phyloP scores from a whole-genome alignment of 2,329 filamentous ascomycete species.

The Aureobasidium mangrovei region DNA sequence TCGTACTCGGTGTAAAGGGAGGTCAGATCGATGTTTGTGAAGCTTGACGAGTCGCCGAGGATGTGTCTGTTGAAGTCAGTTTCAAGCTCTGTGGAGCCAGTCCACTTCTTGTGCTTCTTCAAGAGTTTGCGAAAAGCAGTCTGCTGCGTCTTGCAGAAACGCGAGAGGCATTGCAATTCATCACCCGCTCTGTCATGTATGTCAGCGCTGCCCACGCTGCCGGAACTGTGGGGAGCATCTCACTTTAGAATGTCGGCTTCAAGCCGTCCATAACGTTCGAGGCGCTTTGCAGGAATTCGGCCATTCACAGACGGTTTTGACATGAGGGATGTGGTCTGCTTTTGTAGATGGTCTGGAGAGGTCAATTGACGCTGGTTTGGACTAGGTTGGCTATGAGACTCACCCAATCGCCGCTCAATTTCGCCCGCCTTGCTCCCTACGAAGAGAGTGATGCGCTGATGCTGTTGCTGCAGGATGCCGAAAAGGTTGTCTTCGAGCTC shows the following conservation, averaged over 20 bases:
- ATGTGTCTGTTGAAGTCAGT: conserved; percentile 59
- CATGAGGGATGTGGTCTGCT: conserved; percentile 9
- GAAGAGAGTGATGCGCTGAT: conserved; percentile 70
- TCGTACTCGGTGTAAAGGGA: conserved; percentile 42
- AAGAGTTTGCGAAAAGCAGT: conserved; percentile 73
- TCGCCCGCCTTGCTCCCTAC: conserved; percentile 73
- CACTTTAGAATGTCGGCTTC: conserved; percentile 42
- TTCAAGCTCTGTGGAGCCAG: conserved; percentile 57
- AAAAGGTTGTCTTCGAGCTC: conserved; percentile 67
- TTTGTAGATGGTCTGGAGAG: conserved; percentile 13
- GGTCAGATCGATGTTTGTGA: conserved; percentile 58
- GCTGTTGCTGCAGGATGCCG: conserved; percentile 60
- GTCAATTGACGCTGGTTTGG: background rate
- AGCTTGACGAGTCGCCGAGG: conserved; percentile 58
- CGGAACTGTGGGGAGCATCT: background rate
- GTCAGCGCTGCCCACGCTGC: background rate
- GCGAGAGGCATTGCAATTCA: conserved; percentile 60
- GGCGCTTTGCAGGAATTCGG: conserved; percentile 35
- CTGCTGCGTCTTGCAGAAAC: conserved; percentile 65
- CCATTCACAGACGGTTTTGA: conserved; percentile 17
- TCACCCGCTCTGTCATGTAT: conserved; percentile 48
- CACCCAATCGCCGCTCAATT: conserved; percentile 61
- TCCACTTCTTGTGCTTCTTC: conserved; percentile 88
- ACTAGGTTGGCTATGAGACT: conserved; percentile 20
- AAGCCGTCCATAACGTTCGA: conserved; percentile 43